Percentiles rank a stretch among this genome's conserved stretches.
These are phyloP conservation scores for Lantana camara DNA, from an alignment of 257 asterid species.

Conservation along the genomic window DNA sequence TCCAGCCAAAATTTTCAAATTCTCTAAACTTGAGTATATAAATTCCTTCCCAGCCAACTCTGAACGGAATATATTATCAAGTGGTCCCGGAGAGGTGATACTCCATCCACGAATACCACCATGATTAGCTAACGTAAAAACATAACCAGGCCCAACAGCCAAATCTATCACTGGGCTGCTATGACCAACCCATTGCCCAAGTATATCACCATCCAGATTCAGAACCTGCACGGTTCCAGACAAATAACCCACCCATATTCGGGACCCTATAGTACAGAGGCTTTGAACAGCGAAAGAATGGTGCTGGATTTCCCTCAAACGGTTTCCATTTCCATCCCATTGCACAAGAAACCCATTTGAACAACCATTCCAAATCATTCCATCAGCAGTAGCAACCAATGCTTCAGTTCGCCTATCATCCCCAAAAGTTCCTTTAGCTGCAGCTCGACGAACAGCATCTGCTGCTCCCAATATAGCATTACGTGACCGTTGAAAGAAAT, in stretches of 20 bases:
- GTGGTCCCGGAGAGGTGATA: slow-evolving; percentile 81
- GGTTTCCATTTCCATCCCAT: slow-evolving; percentile 93
- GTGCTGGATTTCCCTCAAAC: slow-evolving; percentile 68
- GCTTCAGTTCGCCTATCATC: slow-evolving; percentile 94
- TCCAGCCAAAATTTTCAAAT: slow-evolving; percentile 86
- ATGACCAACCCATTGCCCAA: slow-evolving; percentile 93
- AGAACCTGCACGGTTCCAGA: slow-evolving; percentile 86
- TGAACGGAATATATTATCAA: slow-evolving; percentile 61
- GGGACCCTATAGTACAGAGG: slow-evolving; percentile 70
- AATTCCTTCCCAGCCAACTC: slow-evolving; percentile 83
- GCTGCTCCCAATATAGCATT: slow-evolving; percentile 97
- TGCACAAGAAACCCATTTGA: slow-evolving; percentile 85
- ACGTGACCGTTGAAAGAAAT: slow-evolving; percentile 96
- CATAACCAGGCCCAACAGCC: slow-evolving; percentile 67
- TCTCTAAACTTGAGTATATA: slow-evolving; percentile 75
- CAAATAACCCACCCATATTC: slow-evolving; percentile 86
- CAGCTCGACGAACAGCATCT: slow-evolving; percentile 96
- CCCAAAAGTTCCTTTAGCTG: slow-evolving; percentile 75
- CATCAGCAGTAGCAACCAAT: slow-evolving; percentile 61
- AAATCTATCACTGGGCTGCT: slow-evolving; percentile 73
- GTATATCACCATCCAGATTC: slow-evolving; percentile 78
- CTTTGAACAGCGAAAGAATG: slow-evolving; percentile 74
- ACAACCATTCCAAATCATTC: slow-evolving; percentile 92
- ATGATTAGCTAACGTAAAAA: slow-evolving; percentile 83
- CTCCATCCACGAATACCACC: slow-evolving; percentile 99